phyloP scores from a whole-genome alignment of 2,329 filamentous ascomycete species.

The Trichoderma sp. region DNA sequence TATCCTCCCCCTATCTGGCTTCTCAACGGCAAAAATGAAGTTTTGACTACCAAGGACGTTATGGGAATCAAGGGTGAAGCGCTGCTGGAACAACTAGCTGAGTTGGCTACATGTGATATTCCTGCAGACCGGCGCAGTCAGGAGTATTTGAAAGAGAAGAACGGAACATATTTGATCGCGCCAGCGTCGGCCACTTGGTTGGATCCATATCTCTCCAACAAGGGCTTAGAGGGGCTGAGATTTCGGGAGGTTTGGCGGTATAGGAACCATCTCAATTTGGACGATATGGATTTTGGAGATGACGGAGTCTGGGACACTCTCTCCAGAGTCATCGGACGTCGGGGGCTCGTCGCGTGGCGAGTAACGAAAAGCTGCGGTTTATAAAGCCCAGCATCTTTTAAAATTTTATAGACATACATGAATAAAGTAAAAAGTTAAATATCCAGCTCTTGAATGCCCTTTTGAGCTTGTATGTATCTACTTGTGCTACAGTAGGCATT shows the following conservation, averaged over 20 bases:
- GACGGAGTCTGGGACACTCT: constrained; percentile 75
- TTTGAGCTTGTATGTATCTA: no score
- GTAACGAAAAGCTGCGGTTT: constrained; percentile 61
- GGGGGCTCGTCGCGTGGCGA: constrained; percentile 64
- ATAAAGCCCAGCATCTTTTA: neutral
- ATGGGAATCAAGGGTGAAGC: constrained; percentile 68
- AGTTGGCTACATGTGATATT: constrained; percentile 64
- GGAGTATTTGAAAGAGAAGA: constrained; percentile 61
- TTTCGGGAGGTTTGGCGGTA: constrained; percentile 73
- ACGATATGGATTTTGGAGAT: constrained; percentile 77
- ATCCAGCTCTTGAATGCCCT: neutral
- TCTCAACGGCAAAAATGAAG: constrained; percentile 72
- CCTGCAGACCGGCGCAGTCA: constrained; percentile 56
- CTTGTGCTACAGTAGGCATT: neutral
- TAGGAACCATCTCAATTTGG: constrained; percentile 69
- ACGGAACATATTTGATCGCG: constrained; percentile 70
- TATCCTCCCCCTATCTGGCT: constrained; percentile 82
- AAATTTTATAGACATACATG: constrained; percentile 2
- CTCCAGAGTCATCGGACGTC: constrained; percentile 63
- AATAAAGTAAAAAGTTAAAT: constrained; percentile 2
- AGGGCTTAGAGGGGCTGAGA: constrained; percentile 59
- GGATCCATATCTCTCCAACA: constrained; percentile 62
- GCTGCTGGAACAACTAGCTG: constrained; percentile 60
- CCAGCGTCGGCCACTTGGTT: constrained; percentile 72
- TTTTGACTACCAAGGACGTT: constrained; percentile 69